Conservation (phyloP, 352 stramenopile species). For the Phytophthora parvispora region DNA sequence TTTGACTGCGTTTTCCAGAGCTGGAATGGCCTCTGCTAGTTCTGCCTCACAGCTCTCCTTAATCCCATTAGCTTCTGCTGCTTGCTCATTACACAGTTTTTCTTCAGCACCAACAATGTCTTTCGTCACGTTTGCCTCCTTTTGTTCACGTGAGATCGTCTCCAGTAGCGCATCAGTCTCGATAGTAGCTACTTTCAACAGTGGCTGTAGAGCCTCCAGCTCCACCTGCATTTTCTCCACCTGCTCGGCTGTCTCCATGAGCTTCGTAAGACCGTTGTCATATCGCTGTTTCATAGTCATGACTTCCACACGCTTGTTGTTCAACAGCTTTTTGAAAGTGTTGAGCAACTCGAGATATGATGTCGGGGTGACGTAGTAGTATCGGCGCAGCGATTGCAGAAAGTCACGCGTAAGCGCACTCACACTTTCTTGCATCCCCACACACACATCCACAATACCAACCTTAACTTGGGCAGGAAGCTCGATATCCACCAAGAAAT, state of each 20-base stretch:
- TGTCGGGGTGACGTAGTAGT: constrained; percentile 98
- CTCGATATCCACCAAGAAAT: constrained; percentile 93
- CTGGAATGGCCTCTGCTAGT: constrained; percentile 94
- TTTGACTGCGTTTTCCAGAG: constrained; percentile 92
- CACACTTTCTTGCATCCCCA: constrained; percentile 96
- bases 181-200: constrained; percentile 93
- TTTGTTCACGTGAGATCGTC: constrained; percentile 88
- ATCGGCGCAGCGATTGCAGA: constrained; percentile 86
- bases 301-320: constrained; percentile 93
- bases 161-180: constrained; percentile 93
- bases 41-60: constrained; percentile 94
- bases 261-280: constrained; percentile 94
- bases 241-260: constrained; percentile 95
- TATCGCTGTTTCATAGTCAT: constrained; percentile 94
- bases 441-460: constrained; percentile 95
- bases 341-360: constrained; percentile 97
- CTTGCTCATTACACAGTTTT: constrained; percentile 89
- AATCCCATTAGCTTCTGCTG: constrained; percentile 89
- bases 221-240: constrained; percentile 96
- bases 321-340: constrained; percentile 95
- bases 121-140: constrained; percentile 90
- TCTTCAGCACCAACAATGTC: constrained; percentile 88
- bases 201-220: constrained; percentile 93
- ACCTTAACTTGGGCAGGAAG: constrained; percentile 79
- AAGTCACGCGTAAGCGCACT: constrained; percentile 87